A percentile compares a stretch with the other conserved stretches of the same genome.
Evolutionary conservation across 2,329 filamentous ascomycete genomes (phyloP).

Genomic region (Ceratocystis eucalypticola): DNA sequence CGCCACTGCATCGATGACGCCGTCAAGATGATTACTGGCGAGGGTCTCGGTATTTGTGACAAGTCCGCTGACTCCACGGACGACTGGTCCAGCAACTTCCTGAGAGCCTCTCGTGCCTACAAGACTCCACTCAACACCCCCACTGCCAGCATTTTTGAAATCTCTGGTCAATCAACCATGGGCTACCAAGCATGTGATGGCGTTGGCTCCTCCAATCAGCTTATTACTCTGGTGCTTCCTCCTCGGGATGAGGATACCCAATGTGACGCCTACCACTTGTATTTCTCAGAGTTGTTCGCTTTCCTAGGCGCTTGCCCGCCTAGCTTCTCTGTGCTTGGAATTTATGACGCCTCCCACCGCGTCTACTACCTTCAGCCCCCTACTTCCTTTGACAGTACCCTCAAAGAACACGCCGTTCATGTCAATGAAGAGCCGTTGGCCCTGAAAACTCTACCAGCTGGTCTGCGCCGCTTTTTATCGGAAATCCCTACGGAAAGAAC

Average conservation of each 20-base stretch:
- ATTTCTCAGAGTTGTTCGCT: slow-evolving; percentile 15
- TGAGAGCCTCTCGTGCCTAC: not conserved
- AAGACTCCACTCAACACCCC: slow-evolving; percentile 14
- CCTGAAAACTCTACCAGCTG: slow-evolving; percentile 14
- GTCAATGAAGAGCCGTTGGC: not conserved
- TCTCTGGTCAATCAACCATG: not conserved
- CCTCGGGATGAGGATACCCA: slow-evolving; percentile 12
- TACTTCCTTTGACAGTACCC: slow-evolving; percentile 13
- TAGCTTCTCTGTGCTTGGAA: slow-evolving; percentile 15
- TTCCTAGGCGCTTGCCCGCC: slow-evolving; percentile 16
- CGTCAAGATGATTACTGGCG: slow-evolving; percentile 18
- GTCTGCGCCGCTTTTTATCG: slow-evolving; percentile 17
- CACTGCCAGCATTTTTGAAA: slow-evolving; percentile 14
- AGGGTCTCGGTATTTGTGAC: slow-evolving; percentile 10
- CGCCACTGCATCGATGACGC: slow-evolving; percentile 18
- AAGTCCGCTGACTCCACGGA: not conserved
- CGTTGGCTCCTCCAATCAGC: not conserved
- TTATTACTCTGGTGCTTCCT: slow-evolving; percentile 17
- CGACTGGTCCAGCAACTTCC: not conserved
- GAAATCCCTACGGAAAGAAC: slow-evolving; percentile 6
- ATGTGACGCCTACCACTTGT: slow-evolving; percentile 17
- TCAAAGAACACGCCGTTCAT: slow-evolving; percentile 5
- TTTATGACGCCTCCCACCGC: slow-evolving; percentile 18
- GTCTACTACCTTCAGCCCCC: slow-evolving; percentile 19
- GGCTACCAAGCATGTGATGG: not conserved